Base-by-base conservation (phyloP, 2,329 filamentous ascomycete species). In the Botrytis tulipae region DNA sequence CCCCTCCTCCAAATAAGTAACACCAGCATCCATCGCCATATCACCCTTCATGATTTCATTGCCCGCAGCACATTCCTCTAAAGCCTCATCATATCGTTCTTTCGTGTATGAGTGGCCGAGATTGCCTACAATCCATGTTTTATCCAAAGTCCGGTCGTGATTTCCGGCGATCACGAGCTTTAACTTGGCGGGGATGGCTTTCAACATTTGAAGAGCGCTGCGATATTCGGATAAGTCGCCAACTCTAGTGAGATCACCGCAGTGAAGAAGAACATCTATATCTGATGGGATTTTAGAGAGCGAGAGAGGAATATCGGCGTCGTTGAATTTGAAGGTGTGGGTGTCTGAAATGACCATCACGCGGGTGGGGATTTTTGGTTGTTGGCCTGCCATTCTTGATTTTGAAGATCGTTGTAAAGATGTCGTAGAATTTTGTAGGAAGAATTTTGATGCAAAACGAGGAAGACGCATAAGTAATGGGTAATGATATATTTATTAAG, bases 141-240 rank as follows among this genome's bases (percentile, higher is more conserved):
- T 88, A 22, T 86, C 81, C 0, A 91, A 82, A 7, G 84, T 86
- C 54, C 89, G 82, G 76, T 90, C 88, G 80, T 91, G 89, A 76
- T 91, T 91, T 0, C 89, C 89, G 0, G 88, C 85, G 74, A 91
- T 90, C 20, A 90, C 85, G 32, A 91, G 82, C 76, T 90, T 91
- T 10, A 90, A 79, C 22, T 85, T 83, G 4, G 88, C 88, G 16
- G 86, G 80, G 44, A 87, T 83, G 1, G 76, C 75, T 25, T 25
- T 25, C 3, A 77, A 32, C 67, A 77, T 73, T 48, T 68, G 32
- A 1, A 84, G 54, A 14, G 79, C 75, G 1, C 75, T 68, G 18
- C 76, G 70, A 72, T 81, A 82, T 46, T 82, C 76, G 3, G 69
- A n/a, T 0, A 80, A 57, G 3, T 16, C n/a, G 4, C 78, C 78